phyloP scores from a whole-genome alignment of 2,329 filamentous ascomycete genomes.

The Phialophora tarda region DNA sequence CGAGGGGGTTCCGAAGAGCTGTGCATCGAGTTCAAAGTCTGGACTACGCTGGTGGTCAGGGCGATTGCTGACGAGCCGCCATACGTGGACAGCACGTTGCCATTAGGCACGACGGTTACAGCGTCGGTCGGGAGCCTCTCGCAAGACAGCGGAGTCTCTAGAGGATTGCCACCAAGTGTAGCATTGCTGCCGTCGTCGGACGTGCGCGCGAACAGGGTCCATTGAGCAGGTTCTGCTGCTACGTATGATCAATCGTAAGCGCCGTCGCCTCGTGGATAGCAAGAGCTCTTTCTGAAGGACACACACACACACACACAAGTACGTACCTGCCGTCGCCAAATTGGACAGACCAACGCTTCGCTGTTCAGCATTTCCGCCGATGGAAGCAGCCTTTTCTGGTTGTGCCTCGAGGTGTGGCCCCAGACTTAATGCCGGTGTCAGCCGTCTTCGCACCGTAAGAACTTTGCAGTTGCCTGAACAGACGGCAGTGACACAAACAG shows the following conservation, averaged over 20 bases:
- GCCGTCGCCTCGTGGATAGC: neutral
- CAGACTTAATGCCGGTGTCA: neutral
- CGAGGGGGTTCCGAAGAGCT: neutral
- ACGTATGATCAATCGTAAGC: neutral
- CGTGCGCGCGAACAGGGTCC: neutral
- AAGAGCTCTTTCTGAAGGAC: neutral
- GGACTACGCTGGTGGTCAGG: neutral
- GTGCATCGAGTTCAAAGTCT: neutral
- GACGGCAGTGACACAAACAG: neutral
- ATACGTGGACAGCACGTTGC: neutral
- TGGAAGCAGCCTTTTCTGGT: neutral
- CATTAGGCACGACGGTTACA: neutral
- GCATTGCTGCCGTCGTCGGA: neutral
- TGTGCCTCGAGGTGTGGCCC: neutral
- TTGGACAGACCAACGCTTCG: neutral
- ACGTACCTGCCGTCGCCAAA: neutral
- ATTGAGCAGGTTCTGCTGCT: neutral
- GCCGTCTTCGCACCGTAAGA: neutral
- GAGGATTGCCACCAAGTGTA: neutral
- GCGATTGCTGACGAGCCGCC: slow-evolving; percentile 1
- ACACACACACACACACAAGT: neutral
- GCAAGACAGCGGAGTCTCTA: neutral
- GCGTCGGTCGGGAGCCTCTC: neutral
- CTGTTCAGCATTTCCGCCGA: neutral
- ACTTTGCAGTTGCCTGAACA: neutral